Base-by-base conservation (phyloP, 495 filamentous ascomycete species). In the Hypoxylon perforatum region DNA sequence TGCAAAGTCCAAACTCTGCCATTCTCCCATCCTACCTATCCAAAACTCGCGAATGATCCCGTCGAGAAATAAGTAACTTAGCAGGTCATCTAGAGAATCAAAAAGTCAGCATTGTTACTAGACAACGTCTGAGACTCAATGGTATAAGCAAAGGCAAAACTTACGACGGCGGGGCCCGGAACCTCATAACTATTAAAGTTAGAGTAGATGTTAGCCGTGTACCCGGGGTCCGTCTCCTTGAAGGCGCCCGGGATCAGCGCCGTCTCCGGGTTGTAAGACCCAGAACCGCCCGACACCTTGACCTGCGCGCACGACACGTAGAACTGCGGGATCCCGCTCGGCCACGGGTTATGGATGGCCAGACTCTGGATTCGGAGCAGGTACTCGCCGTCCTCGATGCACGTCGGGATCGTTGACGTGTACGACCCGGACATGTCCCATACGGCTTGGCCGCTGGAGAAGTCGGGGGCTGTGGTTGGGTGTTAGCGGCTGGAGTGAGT, bases 331-430 rank as follows among this genome's bases (percentile, higher is more conserved):
- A 69, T 78, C 18, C 64, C 76, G 0, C 70, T 64, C 4, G 80
- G 80, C 28, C 42, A 75, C 7, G 73, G 73, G 74, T 84, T 85
- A 73, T 86, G 82, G 67, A 85, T 80, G 21, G 76, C 84, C 15
- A 86, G 78, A 44, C 80, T 78, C 67, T 86, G 83, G 56, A 82
- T 80, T 7, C 84, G 76, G 51, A 86, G 72, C 38, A 87, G 81
- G 53, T 87, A 87, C 30, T 86, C 79, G 46, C 85, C 85, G n/a
- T 75, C 66, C 6, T 81, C 78, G 42, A 83, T 71, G 30, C 70
- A 73, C 44, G 61, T 57, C 0, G 84, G 84, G 66, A 87, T 79
- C 8, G 65, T 76, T 73, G 77, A 80, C 9, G 64, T 69, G 75
- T 83, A 85, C 25, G 72, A 69, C 70, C 61, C 7, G 7, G 25